Evolutionary conservation across 305 asterid genomes (phyloP), one percentile per base, ranked within the genome.

Genomic region (Rubia peregrina): DNA sequence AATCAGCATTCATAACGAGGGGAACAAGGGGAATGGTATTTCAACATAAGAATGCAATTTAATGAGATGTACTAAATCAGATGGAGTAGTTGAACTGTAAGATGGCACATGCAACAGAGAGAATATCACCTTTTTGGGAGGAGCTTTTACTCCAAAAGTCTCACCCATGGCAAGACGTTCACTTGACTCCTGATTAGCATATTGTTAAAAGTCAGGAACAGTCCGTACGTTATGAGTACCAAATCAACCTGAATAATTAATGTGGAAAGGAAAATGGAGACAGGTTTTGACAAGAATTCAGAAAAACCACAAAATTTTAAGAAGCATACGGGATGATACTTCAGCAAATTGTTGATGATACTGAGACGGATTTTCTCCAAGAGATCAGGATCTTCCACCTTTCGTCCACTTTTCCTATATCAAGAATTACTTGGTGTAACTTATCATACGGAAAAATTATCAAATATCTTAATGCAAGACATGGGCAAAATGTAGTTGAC

Each of bases 111-210:
- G 30, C 48, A 61, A 22, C 44, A 38, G 60, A 63, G 67, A 72
- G 64, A 49, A 36, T 44, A 66, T 80, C 81, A 94, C 99, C 99
- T 83, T 87, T 79, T 87, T 74, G 44, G 75, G 86, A 4, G 99
- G 99, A 69, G 96, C 80, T 82, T 83, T 88, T 77, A 94, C 76
- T 81, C 99, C 99, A 75, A 94, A 94, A 67, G 84, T 90, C 85
- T 88, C 97, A 65, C 99, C 99, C 92, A 94, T 85, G 53, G 98
- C 99, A 68, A 94, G 98, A 67, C 81, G 85, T 75, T 85, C 93
- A 64, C 99, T 94, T 63, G 98, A 91, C 83, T 94, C 99, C 99
- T 94, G 72, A 77, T 67, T 41, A 81, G 65, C 68, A 79, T 36
- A 78, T 53, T 38, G 30, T 49, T 42, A n/a, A 51, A 69, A 61